Evolutionary conservation across 2,329 filamentous ascomycete genomes (phyloP), one percentile per base, ranked within the genome.

Genomic region (Orbilia blumenaviensis): DNA sequence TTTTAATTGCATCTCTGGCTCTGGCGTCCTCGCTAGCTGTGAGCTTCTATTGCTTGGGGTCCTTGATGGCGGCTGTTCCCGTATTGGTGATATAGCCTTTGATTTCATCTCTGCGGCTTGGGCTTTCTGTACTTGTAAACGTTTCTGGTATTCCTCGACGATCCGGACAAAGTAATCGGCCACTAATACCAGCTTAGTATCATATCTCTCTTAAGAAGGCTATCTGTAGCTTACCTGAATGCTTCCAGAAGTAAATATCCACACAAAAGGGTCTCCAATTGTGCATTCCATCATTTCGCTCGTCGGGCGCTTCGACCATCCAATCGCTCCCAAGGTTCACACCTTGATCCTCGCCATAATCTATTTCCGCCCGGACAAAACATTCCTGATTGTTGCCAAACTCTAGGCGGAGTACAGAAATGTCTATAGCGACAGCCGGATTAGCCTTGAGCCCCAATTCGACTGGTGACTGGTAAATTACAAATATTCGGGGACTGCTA

Each of bases 241-340:
- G 72, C 25, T 76, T 76, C 72, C 72, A 76, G 34, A 76, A 76
- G 64, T 76, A 76, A 16, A 76, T 16, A 52, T 76, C 72, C 21
- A 76, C 50, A 7, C 72, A 76, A 38, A 76, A 76, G 5, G 72
- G 72, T 27, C 72, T 60, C 72, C 72, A 76, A 54, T 76, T 76
- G 36, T 76, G 72, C 42, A 66, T 41, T 7, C 72, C 72, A 7
- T 76, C 72, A 16, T 76, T 76, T 8, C 18, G 12, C 50, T 76
- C 72, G 18, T 76, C 72, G 5, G 72, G 72, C 2, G 72, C 72
- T 21, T 27, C 52, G 12, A 76, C 36, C 72, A 76, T 76, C 72
- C 72, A 76, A 14, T 76, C 72, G 50, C 72, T 76, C 5, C 72
- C 72, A 10, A 76, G 38, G 18, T n/a, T 46, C 23, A 69, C 64